Evolutionary conservation across 108 stramenopile genomes (phyloP), one percentile per base, ranked within the genome.

Genomic region (Aureococcus anophagefferens): DNA sequence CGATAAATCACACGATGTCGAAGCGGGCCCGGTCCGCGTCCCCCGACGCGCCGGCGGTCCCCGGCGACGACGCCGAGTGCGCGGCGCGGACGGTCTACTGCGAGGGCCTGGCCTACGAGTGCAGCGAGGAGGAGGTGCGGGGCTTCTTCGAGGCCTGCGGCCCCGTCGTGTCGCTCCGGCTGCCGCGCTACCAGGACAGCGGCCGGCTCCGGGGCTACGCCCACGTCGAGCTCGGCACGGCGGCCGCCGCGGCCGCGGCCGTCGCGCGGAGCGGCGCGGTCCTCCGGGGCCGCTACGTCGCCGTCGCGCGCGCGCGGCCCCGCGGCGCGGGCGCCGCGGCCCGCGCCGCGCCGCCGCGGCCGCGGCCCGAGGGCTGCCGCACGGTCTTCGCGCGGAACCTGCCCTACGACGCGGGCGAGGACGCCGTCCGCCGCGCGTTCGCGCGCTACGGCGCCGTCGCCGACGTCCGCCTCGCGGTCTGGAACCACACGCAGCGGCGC

Each of bases 131-230:
- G 0, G 86, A 92, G 35, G 81, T 96, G 0, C 77, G 79, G 21
- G 75, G 66, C 31, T 94, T 93, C 77, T 94, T 96, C 77, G 68
- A 66, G 34, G 66, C 65, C 15, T 78, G 81, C 62, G 72, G 79
- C 33, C 85, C 91, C 64, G 78, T 96, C 69, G 35, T 81, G 30
- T 83, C 88, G 33, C 40, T 94, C 63, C 81, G 96, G n/a, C 77
- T 97, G 33, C 93, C 96, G 21, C 83, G 84, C 29, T 84, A 81
- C 93, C 94, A 95, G 71, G 96, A 97, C 84, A 87, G 92, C 5
- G 93, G 94, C 7, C 76, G 93, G 63, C 74, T 94, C 46, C 82
- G 93, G 28, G 96, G 96, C 34, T 97, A 90, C 82, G 96, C 91
- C 0, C 96, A 97, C 78, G 89, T 94, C 14, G 92, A 90, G 5